phyloP scores from a whole-genome alignment of 2,329 filamentous ascomycete species.

The Hysterium pulicare region DNA sequence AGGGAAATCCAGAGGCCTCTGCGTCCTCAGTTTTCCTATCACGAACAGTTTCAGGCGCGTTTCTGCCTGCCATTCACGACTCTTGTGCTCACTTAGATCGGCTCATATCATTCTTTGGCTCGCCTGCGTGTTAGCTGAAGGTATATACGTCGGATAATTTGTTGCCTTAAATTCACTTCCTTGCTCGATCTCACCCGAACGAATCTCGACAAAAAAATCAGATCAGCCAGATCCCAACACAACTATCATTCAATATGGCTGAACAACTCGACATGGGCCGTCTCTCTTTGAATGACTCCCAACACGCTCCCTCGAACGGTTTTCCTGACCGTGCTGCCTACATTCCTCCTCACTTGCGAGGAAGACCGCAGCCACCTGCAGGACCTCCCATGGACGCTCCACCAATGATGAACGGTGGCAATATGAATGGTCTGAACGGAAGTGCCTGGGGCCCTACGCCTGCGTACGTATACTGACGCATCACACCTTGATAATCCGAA shows the following conservation, averaged over 20 bases:
- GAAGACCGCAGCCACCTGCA: constrained; percentile 27
- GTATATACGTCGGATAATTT: constrained; percentile 17
- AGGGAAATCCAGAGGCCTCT: constrained; percentile 35
- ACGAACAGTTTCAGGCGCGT: constrained; percentile 40
- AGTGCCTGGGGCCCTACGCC: constrained; percentile 57
- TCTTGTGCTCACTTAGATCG: constrained; percentile 26
- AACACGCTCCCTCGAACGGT: constrained; percentile 54
- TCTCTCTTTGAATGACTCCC: constrained; percentile 65
- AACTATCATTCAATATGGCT: constrained; percentile 31
- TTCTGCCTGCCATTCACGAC: constrained; percentile 36
- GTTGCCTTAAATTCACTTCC: constrained; percentile 9
- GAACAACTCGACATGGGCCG: constrained; percentile 75
- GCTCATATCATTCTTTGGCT: constrained; percentile 28
- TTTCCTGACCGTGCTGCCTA: constrained; percentile 65
- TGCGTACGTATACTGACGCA: constrained; percentile 18
- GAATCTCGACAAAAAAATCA: constrained; percentile 7
- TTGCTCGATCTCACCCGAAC: background rate
- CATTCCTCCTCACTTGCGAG: constrained; percentile 80
- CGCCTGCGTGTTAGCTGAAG: constrained; percentile 27
- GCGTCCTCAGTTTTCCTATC: constrained; percentile 30
- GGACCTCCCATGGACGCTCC: constrained; percentile 41
- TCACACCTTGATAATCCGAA: constrained; percentile 12
- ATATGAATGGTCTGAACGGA: constrained; percentile 60
- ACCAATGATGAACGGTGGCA: constrained; percentile 43
- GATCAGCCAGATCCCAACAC: constrained; percentile 8